These are phyloP conservation scores for Obelidium mucronatum DNA, from an alignment of 192 early-diverging fungal species.

Conservation along the genomic window DNA sequence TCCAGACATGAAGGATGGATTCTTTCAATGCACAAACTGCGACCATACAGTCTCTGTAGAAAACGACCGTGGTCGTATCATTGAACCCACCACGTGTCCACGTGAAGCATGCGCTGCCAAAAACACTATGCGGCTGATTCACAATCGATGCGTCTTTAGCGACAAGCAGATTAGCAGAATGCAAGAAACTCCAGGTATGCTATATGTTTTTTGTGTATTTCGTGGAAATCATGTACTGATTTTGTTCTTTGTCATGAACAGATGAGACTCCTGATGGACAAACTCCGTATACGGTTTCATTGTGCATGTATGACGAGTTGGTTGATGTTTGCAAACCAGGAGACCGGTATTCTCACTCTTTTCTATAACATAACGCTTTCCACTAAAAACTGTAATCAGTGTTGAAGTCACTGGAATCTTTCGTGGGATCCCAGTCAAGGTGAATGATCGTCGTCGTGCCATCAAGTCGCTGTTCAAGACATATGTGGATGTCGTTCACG, in stretches of 20 bases:
- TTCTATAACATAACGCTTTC: not conserved
- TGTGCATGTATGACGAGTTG: constrained; percentile 92
- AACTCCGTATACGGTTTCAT: constrained; percentile 94
- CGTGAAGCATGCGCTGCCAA: constrained; percentile 77
- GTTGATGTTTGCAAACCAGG: constrained; percentile 93
- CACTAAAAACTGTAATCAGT: constrained; percentile 38
- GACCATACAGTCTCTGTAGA: constrained; percentile 80
- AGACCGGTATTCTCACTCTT: constrained; percentile 64
- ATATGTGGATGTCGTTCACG: constrained; percentile 94
- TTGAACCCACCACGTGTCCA: constrained; percentile 84
- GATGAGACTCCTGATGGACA: constrained; percentile 95
- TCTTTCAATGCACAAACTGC: constrained; percentile 93
- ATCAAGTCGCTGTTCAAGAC: constrained; percentile 94
- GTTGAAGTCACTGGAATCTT: constrained; percentile 95
- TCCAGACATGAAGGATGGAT: constrained; percentile 91
- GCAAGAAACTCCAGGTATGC: constrained; percentile 88
- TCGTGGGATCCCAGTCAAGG: constrained; percentile 89
- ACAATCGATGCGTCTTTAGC: constrained; percentile 92
- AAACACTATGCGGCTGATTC: constrained; percentile 88
- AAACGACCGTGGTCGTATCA: constrained; percentile 87
- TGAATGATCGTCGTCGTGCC: constrained; percentile 86
- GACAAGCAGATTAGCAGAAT: constrained; percentile 93
- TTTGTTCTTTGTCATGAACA: constrained; percentile 33
- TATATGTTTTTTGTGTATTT: constrained; percentile 1
- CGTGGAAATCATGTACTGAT: not conserved